Conservation (phyloP, 2,329 filamentous ascomycete genomes). For the Hyphodiscus sp. region DNA sequence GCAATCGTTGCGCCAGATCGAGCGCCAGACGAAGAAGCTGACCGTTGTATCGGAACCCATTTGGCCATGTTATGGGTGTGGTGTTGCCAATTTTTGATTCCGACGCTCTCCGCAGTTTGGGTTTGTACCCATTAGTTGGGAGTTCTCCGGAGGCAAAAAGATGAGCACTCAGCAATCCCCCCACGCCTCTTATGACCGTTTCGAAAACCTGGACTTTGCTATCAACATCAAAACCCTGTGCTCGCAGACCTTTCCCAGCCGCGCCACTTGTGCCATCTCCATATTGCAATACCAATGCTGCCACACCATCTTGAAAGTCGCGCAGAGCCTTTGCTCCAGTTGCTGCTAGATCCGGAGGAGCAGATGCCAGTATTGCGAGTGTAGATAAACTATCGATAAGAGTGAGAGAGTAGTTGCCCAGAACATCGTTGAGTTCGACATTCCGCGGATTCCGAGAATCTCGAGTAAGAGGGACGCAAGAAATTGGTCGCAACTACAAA, state of each 20-base stretch:
- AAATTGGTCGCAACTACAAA: slow-evolving; percentile 68
- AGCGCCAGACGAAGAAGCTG: slow-evolving; percentile 84
- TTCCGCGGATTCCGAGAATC: slow-evolving; percentile 73
- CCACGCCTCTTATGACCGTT: slow-evolving; percentile 89
- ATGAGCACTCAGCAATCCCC: slow-evolving; percentile 86
- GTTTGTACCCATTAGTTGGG: slow-evolving; percentile 73
- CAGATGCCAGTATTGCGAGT: slow-evolving; percentile 82
- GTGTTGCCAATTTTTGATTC: slow-evolving; percentile 34
- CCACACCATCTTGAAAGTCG: slow-evolving; percentile 76
- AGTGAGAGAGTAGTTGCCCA: slow-evolving; percentile 95
- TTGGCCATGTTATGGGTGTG: slow-evolving; percentile 61
- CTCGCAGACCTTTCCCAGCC: slow-evolving; percentile 63
- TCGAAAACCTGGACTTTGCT: slow-evolving; percentile 99
- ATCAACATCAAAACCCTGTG: slow-evolving; percentile 84
- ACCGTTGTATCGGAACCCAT: slow-evolving; percentile 77
- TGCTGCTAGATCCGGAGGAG: slow-evolving; percentile 48
- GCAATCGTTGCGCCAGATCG: slow-evolving; percentile 74
- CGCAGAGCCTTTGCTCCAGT: slow-evolving; percentile 55
- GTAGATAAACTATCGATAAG: slow-evolving; percentile 93
- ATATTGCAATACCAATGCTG: slow-evolving; percentile 71
- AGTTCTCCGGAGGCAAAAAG: slow-evolving; percentile 87
- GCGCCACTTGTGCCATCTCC: slow-evolving; percentile 72
- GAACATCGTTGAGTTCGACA: slow-evolving; percentile 85
- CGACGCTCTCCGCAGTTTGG: slow-evolving; percentile 29
- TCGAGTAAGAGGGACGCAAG: slow-evolving; percentile 77